Conservation (phyloP, 106 monocot genomes). For the Phalaenopsis equestris region DNA sequence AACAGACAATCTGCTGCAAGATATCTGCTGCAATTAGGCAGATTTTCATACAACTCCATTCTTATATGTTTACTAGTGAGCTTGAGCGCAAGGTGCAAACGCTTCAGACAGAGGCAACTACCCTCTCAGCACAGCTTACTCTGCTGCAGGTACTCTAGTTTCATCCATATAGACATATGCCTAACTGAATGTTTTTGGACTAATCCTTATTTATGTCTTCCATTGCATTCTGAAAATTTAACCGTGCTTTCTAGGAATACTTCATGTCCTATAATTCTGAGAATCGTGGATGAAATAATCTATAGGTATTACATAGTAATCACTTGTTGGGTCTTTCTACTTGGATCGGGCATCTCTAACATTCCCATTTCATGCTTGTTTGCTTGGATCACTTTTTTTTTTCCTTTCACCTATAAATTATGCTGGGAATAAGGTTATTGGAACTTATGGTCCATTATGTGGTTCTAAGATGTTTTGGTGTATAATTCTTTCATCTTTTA, state of each 20-base stretch:
- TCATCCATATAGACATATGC: background rate
- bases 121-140: conserved; percentile 27
- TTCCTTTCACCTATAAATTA: background rate
- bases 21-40: too few species aligned
- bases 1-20: conserved; percentile 31
- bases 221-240: background rate
- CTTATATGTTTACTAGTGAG: too few species aligned
- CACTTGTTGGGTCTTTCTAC: background rate
- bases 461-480: background rate
- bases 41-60: too few species aligned
- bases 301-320: background rate
- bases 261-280: background rate
- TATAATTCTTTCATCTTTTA: too few species aligned
- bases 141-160: conserved; percentile 16
- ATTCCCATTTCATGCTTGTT: background rate
- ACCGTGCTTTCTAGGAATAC: background rate
- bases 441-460: background rate
- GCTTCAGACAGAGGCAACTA: conserved; percentile 25
- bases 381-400: background rate
- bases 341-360: too few species aligned
- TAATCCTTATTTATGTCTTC: background rate
- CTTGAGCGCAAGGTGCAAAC: conserved; percentile 30
- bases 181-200: background rate
- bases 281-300: background rate
- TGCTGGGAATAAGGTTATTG: background rate